phyloP scores from a whole-genome alignment of 352 stramenopile species.

The Pythium utonaiense region DNA sequence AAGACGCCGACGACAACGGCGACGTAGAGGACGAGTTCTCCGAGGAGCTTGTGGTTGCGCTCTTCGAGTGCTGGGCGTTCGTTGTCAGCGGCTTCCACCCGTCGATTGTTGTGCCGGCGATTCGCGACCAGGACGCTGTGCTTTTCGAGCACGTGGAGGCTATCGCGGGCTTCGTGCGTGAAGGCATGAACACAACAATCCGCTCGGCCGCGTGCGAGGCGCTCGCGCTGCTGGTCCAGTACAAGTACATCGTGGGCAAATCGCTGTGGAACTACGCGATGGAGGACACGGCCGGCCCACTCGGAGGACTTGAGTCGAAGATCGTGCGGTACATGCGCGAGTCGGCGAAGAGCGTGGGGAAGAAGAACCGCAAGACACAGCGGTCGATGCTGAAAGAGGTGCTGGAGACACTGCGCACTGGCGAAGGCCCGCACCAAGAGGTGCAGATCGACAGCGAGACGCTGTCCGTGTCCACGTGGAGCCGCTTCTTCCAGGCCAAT shows the following conservation, averaged over 20 bases:
- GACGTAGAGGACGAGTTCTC: slow-evolving; percentile 42
- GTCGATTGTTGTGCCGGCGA: slow-evolving; percentile 38
- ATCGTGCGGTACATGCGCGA: slow-evolving; percentile 62
- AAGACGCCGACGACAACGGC: slow-evolving; percentile 43
- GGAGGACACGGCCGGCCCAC: slow-evolving; percentile 34
- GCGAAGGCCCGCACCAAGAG: slow-evolving; percentile 51
- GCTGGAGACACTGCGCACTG: slow-evolving; percentile 51
- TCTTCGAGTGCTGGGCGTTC: slow-evolving; percentile 69
- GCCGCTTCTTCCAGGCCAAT: slow-evolving; percentile 61
- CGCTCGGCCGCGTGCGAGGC: slow-evolving; percentile 50
- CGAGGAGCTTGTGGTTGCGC: slow-evolving; percentile 42
- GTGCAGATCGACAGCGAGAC: slow-evolving; percentile 53
- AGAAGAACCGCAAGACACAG: slow-evolving; percentile 67
- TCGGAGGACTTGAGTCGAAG: slow-evolving; percentile 46
- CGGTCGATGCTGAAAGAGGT: slow-evolving; percentile 68
- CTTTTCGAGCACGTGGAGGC: slow-evolving; percentile 50
- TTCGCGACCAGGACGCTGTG: slow-evolving; percentile 45
- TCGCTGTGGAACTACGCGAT: slow-evolving; percentile 43
- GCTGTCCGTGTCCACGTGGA: slow-evolving; percentile 52
- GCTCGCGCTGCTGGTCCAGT: slow-evolving; percentile 56
- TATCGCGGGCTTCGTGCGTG: slow-evolving; percentile 47
- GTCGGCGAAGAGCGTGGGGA: slow-evolving; percentile 64
- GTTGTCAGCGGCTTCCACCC: slow-evolving; percentile 46
- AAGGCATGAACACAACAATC: slow-evolving; percentile 37
- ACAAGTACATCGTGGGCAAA: slow-evolving; percentile 46